Evolutionary conservation across 306 rosid genomes (phyloP).

Genomic region (Elaeagnus macrophylla): DNA sequence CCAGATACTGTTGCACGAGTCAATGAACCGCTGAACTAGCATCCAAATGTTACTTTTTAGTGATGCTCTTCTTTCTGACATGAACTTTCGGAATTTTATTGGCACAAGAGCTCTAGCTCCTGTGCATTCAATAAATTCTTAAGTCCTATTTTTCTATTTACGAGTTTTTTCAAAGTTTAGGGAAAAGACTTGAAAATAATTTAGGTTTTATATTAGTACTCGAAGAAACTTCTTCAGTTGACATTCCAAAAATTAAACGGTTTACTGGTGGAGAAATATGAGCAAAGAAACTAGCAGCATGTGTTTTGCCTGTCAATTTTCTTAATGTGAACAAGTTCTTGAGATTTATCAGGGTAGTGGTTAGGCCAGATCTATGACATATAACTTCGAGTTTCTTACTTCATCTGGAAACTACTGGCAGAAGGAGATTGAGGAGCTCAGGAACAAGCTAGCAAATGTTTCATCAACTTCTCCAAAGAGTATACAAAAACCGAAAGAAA

Average conservation of each 20-base stretch:
- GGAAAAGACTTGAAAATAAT: not conserved
- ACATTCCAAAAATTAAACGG: not conserved
- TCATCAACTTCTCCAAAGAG: slow-evolving; percentile 36
- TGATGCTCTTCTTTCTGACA: no score
- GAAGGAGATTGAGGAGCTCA: slow-evolving; percentile 67
- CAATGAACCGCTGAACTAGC: not conserved
- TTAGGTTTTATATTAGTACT: not conserved
- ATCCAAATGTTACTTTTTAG: no score
- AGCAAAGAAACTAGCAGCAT: not conserved
- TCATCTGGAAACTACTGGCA: slow-evolving; percentile 25
- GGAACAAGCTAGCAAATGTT: slow-evolving; percentile 30
- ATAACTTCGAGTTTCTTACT: slow-evolving; percentile 9
- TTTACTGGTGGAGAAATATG: not conserved
- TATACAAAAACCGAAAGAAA: slow-evolving; percentile 58
- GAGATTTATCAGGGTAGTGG: not conserved
- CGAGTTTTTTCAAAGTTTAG: not conserved
- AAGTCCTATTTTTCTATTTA: no score
- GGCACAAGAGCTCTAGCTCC: no score
- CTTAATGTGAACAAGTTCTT: not conserved
- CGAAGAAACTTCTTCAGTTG: not conserved
- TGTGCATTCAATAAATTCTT: no score
- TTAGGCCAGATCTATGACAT: not conserved
- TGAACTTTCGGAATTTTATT: no score
- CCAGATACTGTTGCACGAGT: not conserved
- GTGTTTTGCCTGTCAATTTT: not conserved